phyloP scores from a whole-genome alignment of 164 flowering plant genomes.

The Amborella trichopoda region DNA sequence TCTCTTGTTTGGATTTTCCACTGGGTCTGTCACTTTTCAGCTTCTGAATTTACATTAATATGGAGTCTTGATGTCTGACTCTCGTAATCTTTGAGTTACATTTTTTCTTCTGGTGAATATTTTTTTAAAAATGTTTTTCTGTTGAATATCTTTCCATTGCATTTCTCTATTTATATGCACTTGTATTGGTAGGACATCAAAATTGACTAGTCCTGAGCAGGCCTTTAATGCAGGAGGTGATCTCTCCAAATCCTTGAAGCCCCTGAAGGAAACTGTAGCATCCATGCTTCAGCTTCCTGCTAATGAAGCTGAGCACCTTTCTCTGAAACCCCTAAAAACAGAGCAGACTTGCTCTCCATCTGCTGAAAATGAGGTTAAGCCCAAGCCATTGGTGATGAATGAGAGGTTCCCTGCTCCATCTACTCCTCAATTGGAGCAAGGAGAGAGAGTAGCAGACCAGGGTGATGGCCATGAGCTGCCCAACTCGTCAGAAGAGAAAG shows the following conservation, averaged over 20 bases:
- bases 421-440: constrained; percentile 67
- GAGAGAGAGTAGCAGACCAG: constrained; percentile 35
- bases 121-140: too few relatives aligned
- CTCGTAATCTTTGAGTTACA: too few relatives aligned
- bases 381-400: constrained; percentile 8
- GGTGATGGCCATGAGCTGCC: constrained; percentile 46
- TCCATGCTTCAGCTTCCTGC: constrained; percentile 35
- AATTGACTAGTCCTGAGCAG: constrained; percentile 26
- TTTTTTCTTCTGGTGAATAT: neutral
- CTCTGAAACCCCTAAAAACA: neutral
- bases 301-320: constrained; percentile 15
- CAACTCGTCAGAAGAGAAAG: constrained; percentile 37
- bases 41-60: too few relatives aligned
- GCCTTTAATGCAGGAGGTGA: constrained; percentile 55
- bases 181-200: neutral
- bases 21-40: too few relatives aligned
- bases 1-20: too few relatives aligned
- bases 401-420: constrained; percentile 76
- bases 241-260: constrained; percentile 34
- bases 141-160: too few relatives aligned
- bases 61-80: too few relatives aligned
- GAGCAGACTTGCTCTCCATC: neutral
- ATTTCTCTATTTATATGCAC: too few relatives aligned
- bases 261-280: constrained; percentile 40
- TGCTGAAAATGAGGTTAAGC: neutral